Evolutionary conservation across 441 rosid species (phyloP), one percentile per base, ranked within the genome.

Genomic region (Sinapis alba): DNA sequence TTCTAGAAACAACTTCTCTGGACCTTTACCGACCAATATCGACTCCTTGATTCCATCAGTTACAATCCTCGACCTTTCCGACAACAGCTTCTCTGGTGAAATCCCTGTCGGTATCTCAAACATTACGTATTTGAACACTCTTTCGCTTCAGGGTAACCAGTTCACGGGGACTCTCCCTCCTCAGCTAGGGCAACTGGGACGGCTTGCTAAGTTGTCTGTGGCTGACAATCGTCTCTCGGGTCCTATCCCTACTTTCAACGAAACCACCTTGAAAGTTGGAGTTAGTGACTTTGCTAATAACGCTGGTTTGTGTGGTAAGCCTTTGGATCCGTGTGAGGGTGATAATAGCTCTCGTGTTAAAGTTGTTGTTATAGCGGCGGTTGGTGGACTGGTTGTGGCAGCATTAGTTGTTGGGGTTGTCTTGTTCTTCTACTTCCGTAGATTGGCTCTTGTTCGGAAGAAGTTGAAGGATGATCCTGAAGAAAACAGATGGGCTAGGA

Each of bases 401-500:
- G 96, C 99, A 8, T 24, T 90, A 72, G 78, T 82, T 41, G 84
- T 91, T 36, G 88, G 81, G 26, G 62, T 84, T 27, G 87, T 32
- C 34, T 10, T 90, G 88, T 76, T 87, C 83, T 81, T 89, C 82
- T 84, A 86, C 76, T 74, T 76, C 81, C 91, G 97, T 64, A 89
- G 68, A 82, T 26, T 82, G 69, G 66, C 85, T 73, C 66, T 47
- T 76, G 76, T 66, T 81, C 83, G 79, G 86, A 90, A 89, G 92
- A 87, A 88, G 88, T 85, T 62, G 66, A n/a, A 82, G 11, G 90
- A 85, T 68, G 99, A 95, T 79, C 99, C 98, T 19, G 87, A 90
- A 56, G 98, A 97, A 76, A 92, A 95, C 82, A 90, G 83, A 79
- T 95, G 98, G 96, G 86, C 98, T 5, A 89, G 83, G 90, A 83